phyloP scores from a whole-genome alignment of 177 flowering plant species.

The Vitis hybrid region DNA sequence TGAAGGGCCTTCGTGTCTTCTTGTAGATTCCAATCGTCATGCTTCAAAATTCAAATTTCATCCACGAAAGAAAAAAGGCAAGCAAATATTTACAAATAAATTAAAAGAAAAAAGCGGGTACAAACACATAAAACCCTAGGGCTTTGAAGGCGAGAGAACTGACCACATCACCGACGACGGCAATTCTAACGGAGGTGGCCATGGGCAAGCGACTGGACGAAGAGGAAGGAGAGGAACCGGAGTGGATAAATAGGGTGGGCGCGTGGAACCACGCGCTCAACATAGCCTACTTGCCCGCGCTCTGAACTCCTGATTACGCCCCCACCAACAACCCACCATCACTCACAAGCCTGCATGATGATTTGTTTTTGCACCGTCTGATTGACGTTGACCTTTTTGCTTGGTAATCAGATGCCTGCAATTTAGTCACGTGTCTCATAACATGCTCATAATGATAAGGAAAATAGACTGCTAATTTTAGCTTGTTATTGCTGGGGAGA shows the following conservation, averaged over 20 bases:
- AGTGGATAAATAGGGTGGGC: slow-evolving; percentile 3
- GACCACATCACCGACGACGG: slow-evolving; percentile 64
- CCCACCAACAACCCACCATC: too few species aligned
- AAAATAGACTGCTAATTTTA: too few species aligned
- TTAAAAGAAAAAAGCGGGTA: not conserved
- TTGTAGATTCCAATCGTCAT: slow-evolving; percentile 68
- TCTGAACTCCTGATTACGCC: too few species aligned
- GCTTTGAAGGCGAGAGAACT: slow-evolving; percentile 8
- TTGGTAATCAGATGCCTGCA: too few species aligned
- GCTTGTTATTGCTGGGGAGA: too few species aligned
- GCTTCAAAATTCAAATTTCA: slow-evolving; percentile 36
- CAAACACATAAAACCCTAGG: not conserved
- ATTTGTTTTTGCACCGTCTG: too few species aligned
- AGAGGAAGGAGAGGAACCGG: not conserved
- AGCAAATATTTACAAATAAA: not conserved
- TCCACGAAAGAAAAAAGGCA: not conserved
- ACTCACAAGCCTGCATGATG: too few species aligned
- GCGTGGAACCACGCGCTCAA: slow-evolving; percentile 8
- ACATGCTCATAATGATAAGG: too few species aligned
- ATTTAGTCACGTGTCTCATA: too few species aligned
- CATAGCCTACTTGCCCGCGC: slow-evolving; percentile 2
- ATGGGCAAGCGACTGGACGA: slow-evolving; percentile 21
- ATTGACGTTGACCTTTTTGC: too few species aligned
- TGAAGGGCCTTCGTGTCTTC: slow-evolving; percentile 78
- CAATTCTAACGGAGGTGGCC: slow-evolving; percentile 47